Conservation (phyloP, 2,329 filamentous ascomycete species). For the Talaromyces marneffei region DNA sequence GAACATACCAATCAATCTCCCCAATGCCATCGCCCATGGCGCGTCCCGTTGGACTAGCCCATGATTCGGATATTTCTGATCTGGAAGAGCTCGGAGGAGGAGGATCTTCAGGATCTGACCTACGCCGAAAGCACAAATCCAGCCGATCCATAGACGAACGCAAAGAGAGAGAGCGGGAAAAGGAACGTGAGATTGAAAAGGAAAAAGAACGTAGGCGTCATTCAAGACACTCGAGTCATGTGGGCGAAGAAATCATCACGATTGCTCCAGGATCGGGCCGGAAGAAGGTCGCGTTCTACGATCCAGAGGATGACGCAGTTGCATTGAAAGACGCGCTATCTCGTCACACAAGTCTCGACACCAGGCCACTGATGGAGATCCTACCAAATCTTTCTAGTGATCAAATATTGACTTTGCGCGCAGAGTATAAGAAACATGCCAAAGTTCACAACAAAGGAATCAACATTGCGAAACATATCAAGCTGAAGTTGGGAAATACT, state of each 20-base stretch:
- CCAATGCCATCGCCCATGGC: conserved; percentile 79
- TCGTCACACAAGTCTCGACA: conserved; percentile 61
- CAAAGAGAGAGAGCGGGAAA: conserved; percentile 5
- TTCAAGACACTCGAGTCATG: conserved; percentile 22
- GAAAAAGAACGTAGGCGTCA: conserved; percentile 20
- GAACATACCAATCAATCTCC: conserved; percentile 89
- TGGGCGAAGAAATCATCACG: conserved; percentile 32
- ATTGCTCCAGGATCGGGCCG: conserved; percentile 42
- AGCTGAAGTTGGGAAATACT: conserved; percentile 42
- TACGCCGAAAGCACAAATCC: conserved; percentile 6
- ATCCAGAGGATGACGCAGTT: conserved; percentile 71
- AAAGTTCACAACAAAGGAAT: conserved; percentile 53
- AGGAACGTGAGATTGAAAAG: conserved; percentile 12
- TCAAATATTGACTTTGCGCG: conserved; percentile 78
- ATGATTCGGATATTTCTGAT: conserved; percentile 50
- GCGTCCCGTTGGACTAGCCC: conserved; percentile 44
- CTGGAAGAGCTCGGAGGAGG: conserved; percentile 41
- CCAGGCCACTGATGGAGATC: conserved; percentile 70
- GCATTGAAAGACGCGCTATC: conserved; percentile 69
- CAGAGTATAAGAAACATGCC: conserved; percentile 83
- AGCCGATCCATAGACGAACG: conserved; percentile 16
- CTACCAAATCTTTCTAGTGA: conserved; percentile 79
- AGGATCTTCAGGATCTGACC: conserved; percentile 11
- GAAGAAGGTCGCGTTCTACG: conserved; percentile 72
- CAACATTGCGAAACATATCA: conserved; percentile 48